Base-by-base conservation (phyloP, 176 grass and related monocot species). In the Zoysia pacifica region DNA sequence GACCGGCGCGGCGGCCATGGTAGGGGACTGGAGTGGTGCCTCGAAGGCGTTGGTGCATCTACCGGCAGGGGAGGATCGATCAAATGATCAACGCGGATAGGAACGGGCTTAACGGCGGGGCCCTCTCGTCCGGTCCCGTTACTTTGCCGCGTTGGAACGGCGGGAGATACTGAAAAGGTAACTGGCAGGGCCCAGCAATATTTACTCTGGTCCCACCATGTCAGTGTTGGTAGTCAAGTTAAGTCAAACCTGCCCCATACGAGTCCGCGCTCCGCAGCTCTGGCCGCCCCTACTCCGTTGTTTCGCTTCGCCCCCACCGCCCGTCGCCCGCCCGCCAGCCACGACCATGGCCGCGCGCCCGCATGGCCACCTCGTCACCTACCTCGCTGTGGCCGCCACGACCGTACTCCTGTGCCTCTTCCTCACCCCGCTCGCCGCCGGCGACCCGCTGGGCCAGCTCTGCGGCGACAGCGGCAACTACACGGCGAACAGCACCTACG, bases 401-500 rank as follows among this genome's bases (percentile, higher is more conserved):
- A 28, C 7, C 8, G 19, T 61, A 2, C 58, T 61, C 58, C 19
- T 61, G 0, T 2, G 2, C 8, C 1, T 60, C 2, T 1, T 19
- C 19, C 19, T 61, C 8, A 0, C 2, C 19, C 58, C 58, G 58
- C 8, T 61, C 8, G 58, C 58, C 58, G 58, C 8, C 58, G 58
- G 58, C n/a, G 58, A 35, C n/a, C 58, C 19, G 0, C 58, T 61
- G 58, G 19, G 19, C 58, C 7, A 28, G n/a, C 9, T 35, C 19
- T 61, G 58, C 58, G 58, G 11, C 58, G 35, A n/a, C 58, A 28
- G 19, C 58, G 58, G 7, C 59, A 35, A 62, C 59, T 62, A 62
- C 59, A 11, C 59, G 3, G 3, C 20, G 2, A 88, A 79, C 75
- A 9, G 6, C 80, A 68, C 75, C 11, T 88, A 83, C 74, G 68